Percentiles rank a stretch among this genome's conserved stretches.
Conservation (phyloP, 2,329 filamentous ascomycete genomes). For the Xylaria sp. region DNA sequence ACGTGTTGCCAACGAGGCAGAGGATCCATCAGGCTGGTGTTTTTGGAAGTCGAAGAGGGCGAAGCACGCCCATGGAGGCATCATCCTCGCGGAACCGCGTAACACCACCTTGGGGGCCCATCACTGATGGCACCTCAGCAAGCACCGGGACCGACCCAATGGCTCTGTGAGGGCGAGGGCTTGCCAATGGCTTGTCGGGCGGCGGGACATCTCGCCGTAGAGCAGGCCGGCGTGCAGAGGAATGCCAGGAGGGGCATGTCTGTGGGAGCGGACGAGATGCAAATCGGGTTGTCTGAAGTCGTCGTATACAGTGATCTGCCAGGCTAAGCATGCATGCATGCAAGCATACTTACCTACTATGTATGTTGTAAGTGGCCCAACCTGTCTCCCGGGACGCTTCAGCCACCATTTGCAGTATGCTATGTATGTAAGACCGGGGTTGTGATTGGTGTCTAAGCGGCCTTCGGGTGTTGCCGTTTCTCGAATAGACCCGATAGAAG, state of each 20-base stretch:
- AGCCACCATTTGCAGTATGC: slow-evolving; percentile 17
- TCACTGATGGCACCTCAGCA: slow-evolving; percentile 30
- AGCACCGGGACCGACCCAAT: slow-evolving; percentile 13
- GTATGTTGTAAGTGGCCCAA: not conserved
- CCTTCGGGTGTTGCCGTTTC: slow-evolving; percentile 28
- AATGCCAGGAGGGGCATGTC: not conserved
- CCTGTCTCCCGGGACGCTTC: slow-evolving; percentile 7
- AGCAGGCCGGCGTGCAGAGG: not conserved
- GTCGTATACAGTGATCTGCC: slow-evolving; percentile 10
- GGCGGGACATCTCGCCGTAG: slow-evolving; percentile 16
- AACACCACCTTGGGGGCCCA: slow-evolving; percentile 26
- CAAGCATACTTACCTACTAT: not conserved
- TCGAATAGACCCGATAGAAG: slow-evolving; percentile 40
- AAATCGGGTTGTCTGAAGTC: slow-evolving; percentile 22
- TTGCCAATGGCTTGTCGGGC: not conserved
- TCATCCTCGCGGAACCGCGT: slow-evolving; percentile 13
- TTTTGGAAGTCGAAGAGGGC: slow-evolving; percentile 31
- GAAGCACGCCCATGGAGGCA: slow-evolving; percentile 34
- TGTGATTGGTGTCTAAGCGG: slow-evolving; percentile 47
- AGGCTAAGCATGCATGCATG: slow-evolving; percentile 15
- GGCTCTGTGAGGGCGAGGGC: not conserved
- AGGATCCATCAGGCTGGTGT: slow-evolving; percentile 29
- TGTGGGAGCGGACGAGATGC: not conserved
- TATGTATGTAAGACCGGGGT: slow-evolving; percentile 27
- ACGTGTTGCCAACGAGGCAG: slow-evolving; percentile 32